Evolutionary conservation across 1,139 yeast genomes (phyloP).

Genomic region (Magnusiomyces clavatus): DNA sequence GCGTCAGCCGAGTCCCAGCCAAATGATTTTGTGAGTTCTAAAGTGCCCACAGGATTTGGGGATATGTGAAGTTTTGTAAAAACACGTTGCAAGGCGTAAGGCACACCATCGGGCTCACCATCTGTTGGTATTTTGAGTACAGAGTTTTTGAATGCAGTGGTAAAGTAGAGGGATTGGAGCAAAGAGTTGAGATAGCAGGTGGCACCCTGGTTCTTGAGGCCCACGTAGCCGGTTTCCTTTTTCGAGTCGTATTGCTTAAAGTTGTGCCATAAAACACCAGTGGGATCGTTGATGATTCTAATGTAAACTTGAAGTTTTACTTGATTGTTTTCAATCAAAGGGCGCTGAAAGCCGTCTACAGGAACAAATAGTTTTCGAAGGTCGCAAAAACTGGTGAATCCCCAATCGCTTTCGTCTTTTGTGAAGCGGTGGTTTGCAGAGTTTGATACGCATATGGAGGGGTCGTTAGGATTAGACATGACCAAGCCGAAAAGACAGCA

Average conservation of each 20-base stretch:
- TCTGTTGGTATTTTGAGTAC: constrained; percentile 87
- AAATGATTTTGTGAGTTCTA: constrained; percentile 81
- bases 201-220: constrained; percentile 94
- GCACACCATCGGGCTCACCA: constrained; percentile 50
- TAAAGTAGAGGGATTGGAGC: constrained; percentile 82
- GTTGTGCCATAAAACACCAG: constrained; percentile 92
- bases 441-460: constrained; percentile 49
- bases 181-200: constrained; percentile 92
- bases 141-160: constrained; percentile 70
- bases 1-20: constrained; percentile 98
- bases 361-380: constrained; percentile 39
- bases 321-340: constrained; percentile 50
- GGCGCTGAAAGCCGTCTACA: constrained; percentile 21
- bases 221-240: constrained; percentile 80
- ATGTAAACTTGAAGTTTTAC: constrained; percentile 72
- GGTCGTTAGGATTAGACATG: constrained; percentile 73
- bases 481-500: constrained; percentile 89
- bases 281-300: constrained; percentile 73
- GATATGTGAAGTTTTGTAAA: constrained; percentile 75
- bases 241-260: constrained; percentile 82
- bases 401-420: constrained; percentile 83
- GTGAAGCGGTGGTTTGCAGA: constrained; percentile 77
- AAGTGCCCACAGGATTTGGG: constrained; percentile 68
- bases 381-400: constrained; percentile 73
- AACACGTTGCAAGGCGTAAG: constrained; percentile 78